Base-by-base conservation (phyloP, 1,139 yeast genomes). In the Suhomyces terraborum region DNA sequence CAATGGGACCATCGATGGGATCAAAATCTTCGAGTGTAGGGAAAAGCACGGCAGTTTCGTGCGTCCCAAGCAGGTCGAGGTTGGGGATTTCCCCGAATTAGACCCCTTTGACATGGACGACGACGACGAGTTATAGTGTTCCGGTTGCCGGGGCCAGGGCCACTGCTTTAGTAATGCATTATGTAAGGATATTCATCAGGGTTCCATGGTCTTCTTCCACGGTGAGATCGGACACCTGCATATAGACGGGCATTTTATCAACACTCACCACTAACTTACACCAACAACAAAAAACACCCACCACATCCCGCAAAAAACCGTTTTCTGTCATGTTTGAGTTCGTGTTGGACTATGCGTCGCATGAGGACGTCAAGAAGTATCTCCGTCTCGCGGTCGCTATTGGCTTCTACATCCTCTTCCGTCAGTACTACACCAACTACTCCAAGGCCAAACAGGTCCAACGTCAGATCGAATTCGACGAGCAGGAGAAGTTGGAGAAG, bases 391-490 rank as follows among this genome's bases (percentile, higher is more conserved):
- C 58, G 16, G 54, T 71, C 14, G 44, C 63, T 20, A 64, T 71
- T 2, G 64, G 69, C 38, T 62, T 66, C 22, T 73, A 73, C 54
- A 30, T 72, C 26, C 50, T 70, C 36, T 49, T 62, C 52, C 63
- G 78, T 38, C 57, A 61, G 12, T 62, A 64, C 51, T 73, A 71
- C 56, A 52, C 66, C 43, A 59, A 58, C 30, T 72, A 68, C 66
- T 69, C 75, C 49, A 75, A 77, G 47, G 70, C 69, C 47, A 73
- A 75, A 46, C 84, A 80, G 50, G 55, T 81, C 43, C 66, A 75
- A 43, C 58, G 63, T 18, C 82, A 82, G 57, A 52, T 80, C 3
- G 78, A 63, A 21, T 53, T 61, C 29, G 86, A 81, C 55, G 69
- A 71, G 31, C 58, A 64, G 44, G 72, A 67, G 41, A 71, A 69